Evolutionary conservation across 192 early-diverging fungal species (phyloP).

Genomic region (Lobosporangium transversale): DNA sequence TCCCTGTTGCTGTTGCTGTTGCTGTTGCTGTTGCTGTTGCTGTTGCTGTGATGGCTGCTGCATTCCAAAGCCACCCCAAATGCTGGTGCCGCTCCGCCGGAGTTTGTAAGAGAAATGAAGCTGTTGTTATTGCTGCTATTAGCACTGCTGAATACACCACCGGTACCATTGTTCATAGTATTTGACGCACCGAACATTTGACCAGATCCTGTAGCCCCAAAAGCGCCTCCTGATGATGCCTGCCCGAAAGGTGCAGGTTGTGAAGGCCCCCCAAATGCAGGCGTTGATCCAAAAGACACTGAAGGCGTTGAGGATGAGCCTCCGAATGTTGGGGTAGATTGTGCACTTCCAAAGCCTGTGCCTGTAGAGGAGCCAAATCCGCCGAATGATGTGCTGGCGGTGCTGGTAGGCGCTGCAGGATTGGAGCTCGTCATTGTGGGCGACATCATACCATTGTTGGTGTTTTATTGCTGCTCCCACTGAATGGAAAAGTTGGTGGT

Average conservation of each 20-base stretch:
- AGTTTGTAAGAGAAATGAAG: slow-evolving; percentile 6
- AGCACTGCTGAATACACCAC: background rate
- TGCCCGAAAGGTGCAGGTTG: slow-evolving; percentile 12
- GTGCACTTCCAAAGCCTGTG: too few species aligned
- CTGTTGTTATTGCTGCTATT: background rate
- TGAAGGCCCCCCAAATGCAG: slow-evolving; percentile 7
- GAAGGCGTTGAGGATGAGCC: background rate
- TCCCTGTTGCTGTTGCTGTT: background rate
- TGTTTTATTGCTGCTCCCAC: background rate
- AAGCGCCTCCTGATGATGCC: background rate
- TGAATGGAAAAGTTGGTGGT: background rate
- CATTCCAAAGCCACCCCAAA: slow-evolving; percentile 4
- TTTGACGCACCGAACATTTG: slow-evolving; percentile 5
- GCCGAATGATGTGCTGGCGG: slow-evolving; percentile 7
- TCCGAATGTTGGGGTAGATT: background rate
- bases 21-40: too few species aligned
- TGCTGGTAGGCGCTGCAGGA: background rate
- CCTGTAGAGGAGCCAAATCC: slow-evolving; percentile 9
- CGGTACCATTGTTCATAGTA: background rate
- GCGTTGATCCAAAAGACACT: background rate
- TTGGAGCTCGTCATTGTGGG: slow-evolving; percentile 17
- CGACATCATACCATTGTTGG: slow-evolving; percentile 21
- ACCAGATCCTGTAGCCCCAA: slow-evolving; percentile 10
- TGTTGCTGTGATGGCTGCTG: background rate
- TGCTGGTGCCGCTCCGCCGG: background rate